These are phyloP conservation scores for Boletellus dicymbophilus DNA, from an alignment of 1,284 basidiomycete species.

Conservation along the genomic window DNA sequence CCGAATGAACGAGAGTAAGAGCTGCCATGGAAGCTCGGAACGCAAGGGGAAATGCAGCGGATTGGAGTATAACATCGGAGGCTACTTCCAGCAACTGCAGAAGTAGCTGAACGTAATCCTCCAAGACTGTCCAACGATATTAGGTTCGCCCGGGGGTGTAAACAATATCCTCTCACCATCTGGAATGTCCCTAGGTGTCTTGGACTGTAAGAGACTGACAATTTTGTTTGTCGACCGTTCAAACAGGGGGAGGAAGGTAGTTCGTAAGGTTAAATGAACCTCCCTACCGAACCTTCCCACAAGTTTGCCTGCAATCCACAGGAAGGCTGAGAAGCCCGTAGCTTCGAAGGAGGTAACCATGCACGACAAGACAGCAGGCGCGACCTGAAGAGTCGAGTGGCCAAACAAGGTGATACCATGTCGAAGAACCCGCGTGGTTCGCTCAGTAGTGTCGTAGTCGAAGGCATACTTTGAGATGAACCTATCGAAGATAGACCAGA, in stretches of 20 bases:
- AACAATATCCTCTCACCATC: constrained; percentile 59
- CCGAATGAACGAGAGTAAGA: constrained; percentile 78
- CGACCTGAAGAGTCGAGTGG: constrained; percentile 62
- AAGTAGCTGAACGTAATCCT: constrained; percentile 91
- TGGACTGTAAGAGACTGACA: constrained; percentile 65
- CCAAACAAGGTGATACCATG: constrained; percentile 86
- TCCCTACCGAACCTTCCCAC: constrained; percentile 74
- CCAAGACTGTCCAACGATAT: constrained; percentile 68
- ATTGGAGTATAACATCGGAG: constrained; percentile 80
- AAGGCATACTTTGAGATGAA: constrained; percentile 84
- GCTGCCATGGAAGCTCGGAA: constrained; percentile 78
- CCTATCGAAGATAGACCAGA: constrained; percentile 83
- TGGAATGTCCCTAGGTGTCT: constrained; percentile 71
- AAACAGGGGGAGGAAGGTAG: constrained; percentile 65
- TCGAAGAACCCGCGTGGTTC: constrained; percentile 85
- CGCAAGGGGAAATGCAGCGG: constrained; percentile 72
- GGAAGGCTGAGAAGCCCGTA: constrained; percentile 85
- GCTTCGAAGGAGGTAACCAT: constrained; percentile 81
- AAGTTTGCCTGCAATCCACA: constrained; percentile 94
- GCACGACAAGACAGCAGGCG: constrained; percentile 72
- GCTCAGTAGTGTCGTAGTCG: constrained; percentile 81
- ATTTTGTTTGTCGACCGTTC: constrained; percentile 76
- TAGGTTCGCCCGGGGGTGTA: neutral
- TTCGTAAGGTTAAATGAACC: constrained; percentile 51
- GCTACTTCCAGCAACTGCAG: constrained; percentile 67